Evolutionary conservation across 176 grass and related monocot genomes (phyloP), one percentile per base, ranked within the genome.

Genomic region (Olyra latifolia): DNA sequence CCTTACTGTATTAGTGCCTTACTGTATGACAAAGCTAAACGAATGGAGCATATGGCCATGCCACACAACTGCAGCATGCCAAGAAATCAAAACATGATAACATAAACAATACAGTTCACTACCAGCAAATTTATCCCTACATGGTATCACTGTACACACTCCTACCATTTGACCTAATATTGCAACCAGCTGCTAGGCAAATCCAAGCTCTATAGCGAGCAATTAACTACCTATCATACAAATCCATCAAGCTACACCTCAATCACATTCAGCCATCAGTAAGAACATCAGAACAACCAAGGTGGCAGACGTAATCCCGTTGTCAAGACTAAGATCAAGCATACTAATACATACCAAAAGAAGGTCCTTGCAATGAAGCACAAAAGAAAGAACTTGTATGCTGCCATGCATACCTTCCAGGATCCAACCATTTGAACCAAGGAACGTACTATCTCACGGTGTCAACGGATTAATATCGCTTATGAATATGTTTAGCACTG

Each of bases 401-500:
- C 69, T 71, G 80, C 75, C 76, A 71, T 46, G 75, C 84, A 84
- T 56, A 75, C 57, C 59, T 17, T 80, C 88, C 59, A 7, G 5
- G 49, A 62, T 14, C 52, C 52, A 89, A 70, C 14, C 13, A 66
- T 16, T 29, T 27, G 79, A 46, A 60, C 55, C 52, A 12, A 67
- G 15, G 32, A 70, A 63, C 3, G 15, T 0, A 20, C 17, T 4
- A 62, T 42, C 71, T 38, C 78, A 66, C 29, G 4, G 59, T n/a
- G 57, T 72, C 88, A 82, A 86, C 72, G 40, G 53, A 82, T 86
- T 82, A 6, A 14, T 82, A 1, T 82, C 12, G 78, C 88, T 90
- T 82, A 86, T 82, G 78, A 82, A 77, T 82, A 78, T 82, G 88
- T 86, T 89, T 82, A 86, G 83, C 43, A 67, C 72, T 86, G 83